Evolutionary conservation across 306 rosid species (phyloP).

Genomic region (Acacia acuminata): DNA sequence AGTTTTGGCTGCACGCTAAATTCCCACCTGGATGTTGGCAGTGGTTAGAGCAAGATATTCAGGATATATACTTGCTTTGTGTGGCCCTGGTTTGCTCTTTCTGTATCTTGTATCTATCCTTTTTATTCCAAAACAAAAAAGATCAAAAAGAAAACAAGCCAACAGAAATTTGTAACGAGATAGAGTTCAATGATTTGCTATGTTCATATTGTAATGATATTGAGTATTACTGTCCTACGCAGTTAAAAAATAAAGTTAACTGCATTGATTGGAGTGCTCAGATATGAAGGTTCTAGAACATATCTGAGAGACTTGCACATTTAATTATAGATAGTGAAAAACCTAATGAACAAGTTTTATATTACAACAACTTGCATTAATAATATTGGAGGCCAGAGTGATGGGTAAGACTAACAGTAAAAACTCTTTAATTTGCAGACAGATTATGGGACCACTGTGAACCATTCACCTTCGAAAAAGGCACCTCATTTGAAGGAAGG

Average conservation of each 20-base stretch:
- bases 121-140: not conserved
- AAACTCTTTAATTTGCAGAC: not conserved
- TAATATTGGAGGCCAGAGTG: constrained; percentile 3
- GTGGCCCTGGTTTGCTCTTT: not conserved
- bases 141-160: not conserved
- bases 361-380: not conserved
- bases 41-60: not conserved
- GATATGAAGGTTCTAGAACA: not conserved
- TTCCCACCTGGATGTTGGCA: not conserved
- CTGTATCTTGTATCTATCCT: not conserved
- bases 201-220: not conserved
- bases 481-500: constrained; percentile 35
- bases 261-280: constrained; percentile 26
- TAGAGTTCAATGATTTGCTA: not conserved
- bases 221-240: not conserved
- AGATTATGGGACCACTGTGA: constrained; percentile 42
- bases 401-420: constrained; percentile 11
- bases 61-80: not conserved
- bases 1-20: not conserved
- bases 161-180: not conserved
- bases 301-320: constrained; percentile 1
- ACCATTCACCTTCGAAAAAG: constrained; percentile 33
- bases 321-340: not conserved
- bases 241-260: not conserved
- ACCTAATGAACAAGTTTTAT: not conserved